A percentile compares a stretch with the other conserved stretches of the same genome.
These are phyloP conservation scores for Chlorella sorokiniana DNA, from an alignment of 139 green algal species.

Conservation along the genomic window DNA sequence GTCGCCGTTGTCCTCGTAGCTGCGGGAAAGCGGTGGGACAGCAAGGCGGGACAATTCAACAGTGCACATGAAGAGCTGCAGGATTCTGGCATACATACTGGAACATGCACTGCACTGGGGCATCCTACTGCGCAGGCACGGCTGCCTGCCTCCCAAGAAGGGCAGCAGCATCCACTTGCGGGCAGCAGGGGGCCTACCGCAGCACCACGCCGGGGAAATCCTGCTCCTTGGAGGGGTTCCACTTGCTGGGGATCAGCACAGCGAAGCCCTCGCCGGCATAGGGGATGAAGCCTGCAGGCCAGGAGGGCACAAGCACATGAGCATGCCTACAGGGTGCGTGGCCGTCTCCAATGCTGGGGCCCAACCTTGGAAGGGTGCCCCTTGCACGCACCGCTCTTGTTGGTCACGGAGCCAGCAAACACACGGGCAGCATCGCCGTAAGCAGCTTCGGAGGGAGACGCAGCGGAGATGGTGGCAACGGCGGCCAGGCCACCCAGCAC, in stretches of 20 bases:
- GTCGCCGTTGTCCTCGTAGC: slow-evolving; percentile 97
- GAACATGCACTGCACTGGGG: too few species aligned
- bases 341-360: too few species aligned
- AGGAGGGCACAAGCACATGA: background rate
- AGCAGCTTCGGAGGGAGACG: slow-evolving; percentile 69
- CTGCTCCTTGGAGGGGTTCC: slow-evolving; percentile 94
- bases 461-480: slow-evolving; percentile 58
- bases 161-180: background rate
- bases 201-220: slow-evolving; percentile 80
- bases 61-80: background rate
- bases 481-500: slow-evolving; percentile 72
- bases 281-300: slow-evolving; percentile 77
- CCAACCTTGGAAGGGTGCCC: too few species aligned
- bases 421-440: slow-evolving; percentile 93
- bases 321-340: background rate
- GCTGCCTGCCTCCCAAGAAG: background rate
- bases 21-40: slow-evolving; percentile 28
- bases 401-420: slow-evolving; percentile 81
- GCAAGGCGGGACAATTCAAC: too few species aligned
- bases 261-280: slow-evolving; percentile 94
- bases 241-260: slow-evolving; percentile 93
- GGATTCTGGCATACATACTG: background rate
- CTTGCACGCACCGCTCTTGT: slow-evolving; percentile 69
- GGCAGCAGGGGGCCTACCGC: slow-evolving; percentile 37
- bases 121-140: background rate